Conservation (phyloP, 257 asterid species). For the Jaltomata sinuosa region DNA sequence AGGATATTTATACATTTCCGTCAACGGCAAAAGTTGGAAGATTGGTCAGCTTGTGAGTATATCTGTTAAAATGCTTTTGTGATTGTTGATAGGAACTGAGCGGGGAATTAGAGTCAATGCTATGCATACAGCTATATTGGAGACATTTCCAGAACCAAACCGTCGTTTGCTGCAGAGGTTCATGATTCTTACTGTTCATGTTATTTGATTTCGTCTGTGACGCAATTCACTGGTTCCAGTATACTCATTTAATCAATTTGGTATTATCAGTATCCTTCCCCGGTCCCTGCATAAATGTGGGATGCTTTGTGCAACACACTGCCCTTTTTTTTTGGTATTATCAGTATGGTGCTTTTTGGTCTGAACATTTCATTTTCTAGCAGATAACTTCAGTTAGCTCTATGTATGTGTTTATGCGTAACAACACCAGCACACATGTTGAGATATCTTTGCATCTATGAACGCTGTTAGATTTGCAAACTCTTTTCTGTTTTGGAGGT, state of each 20-base stretch:
- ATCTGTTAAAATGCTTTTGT: constrained; percentile 6
- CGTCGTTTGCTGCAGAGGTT: constrained; percentile 91
- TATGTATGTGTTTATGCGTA: not conserved
- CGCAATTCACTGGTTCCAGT: not conserved
- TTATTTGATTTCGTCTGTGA: not conserved
- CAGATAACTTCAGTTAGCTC: not conserved
- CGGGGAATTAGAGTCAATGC: constrained; percentile 69
- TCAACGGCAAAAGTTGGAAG: not conserved
- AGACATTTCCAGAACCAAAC: constrained; percentile 99
- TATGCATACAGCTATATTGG: constrained; percentile 90
- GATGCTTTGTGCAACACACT: not conserved
- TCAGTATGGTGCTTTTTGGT: not conserved
- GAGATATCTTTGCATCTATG: not conserved
- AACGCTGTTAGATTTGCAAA: not conserved
- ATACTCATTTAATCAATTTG: not conserved
- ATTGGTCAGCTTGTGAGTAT: not conserved
- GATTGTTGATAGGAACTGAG: constrained; percentile 59
- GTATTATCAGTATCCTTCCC: not conserved
- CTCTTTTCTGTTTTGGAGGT: not conserved
- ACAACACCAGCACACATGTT: not conserved
- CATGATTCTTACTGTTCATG: constrained; percentile 4
- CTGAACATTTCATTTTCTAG: not conserved
- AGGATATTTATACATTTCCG: not conserved
- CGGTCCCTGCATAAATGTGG: not conserved
- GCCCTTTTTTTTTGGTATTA: not conserved